phyloP scores from a whole-genome alignment of 2,329 filamentous ascomycete genomes.

The Aspergillus awamori region DNA sequence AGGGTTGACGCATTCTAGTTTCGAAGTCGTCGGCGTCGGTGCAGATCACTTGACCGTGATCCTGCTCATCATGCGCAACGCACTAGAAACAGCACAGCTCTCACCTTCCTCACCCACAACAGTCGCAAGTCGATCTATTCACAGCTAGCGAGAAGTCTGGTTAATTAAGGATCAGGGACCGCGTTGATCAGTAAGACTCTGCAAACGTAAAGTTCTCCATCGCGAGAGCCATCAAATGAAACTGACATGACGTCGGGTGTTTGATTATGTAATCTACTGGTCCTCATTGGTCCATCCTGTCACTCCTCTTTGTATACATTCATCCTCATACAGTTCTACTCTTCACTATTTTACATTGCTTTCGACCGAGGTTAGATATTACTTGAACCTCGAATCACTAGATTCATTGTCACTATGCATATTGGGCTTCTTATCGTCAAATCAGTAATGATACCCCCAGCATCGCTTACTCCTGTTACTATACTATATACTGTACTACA shows the following conservation, averaged over 20 bases:
- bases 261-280: neutral
- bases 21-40: neutral
- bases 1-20: neutral
- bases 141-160: neutral
- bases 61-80: neutral
- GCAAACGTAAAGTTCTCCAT: no score
- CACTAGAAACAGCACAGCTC: neutral
- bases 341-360: no score
- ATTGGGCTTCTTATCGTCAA: no score
- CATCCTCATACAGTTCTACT: no score
- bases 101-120: neutral
- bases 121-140: neutral
- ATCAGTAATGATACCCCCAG: no score
- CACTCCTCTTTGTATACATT: neutral
- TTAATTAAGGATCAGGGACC: neutral
- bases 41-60: neutral
- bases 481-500: no score
- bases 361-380: no score
- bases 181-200: neutral
- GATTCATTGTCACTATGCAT: no score
- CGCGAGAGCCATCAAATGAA: neutral
- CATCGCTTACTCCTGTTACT: no score
- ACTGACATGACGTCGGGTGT: slow-evolving; percentile 1
- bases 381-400: no score
- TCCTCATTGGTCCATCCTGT: neutral